These are phyloP conservation scores for Polyporus arcularius DNA, from an alignment of 768 basidiomycete species.

Conservation along the genomic window DNA sequence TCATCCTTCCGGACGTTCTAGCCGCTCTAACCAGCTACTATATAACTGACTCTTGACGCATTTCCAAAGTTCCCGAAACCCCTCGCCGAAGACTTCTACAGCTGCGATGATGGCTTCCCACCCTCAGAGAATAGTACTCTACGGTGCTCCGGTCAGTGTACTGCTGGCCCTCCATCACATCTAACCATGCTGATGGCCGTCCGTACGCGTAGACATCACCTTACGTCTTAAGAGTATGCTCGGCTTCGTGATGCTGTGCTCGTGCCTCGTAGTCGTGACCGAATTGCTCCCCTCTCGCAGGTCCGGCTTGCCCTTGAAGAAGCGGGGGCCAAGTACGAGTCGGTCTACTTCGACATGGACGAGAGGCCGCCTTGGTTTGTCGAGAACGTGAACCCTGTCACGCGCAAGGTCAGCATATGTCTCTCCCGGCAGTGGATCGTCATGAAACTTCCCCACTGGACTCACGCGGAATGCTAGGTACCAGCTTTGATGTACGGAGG, in stretches of 20 bases:
- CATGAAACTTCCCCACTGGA: no score
- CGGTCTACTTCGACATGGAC: not conserved
- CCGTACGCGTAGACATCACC: not conserved
- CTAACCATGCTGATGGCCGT: not conserved
- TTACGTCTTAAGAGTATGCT: not conserved
- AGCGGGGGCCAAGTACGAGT: not conserved
- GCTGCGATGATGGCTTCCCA: no score
- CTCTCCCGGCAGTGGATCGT: no score
- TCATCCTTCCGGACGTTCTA: no score
- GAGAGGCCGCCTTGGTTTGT: constrained; percentile 6
- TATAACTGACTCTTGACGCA: no score
- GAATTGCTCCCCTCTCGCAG: no score
- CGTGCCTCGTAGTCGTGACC: no score
- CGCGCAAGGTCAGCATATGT: not conserved
- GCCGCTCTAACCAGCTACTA: no score
- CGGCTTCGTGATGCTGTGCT: not conserved
- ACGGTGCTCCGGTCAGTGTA: not conserved
- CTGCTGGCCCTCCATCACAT: not conserved
- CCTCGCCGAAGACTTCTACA: no score
- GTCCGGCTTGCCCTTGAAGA: constrained; percentile 5
- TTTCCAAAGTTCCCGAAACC: no score
- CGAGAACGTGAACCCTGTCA: not conserved
- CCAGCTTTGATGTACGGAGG: constrained; percentile 63
- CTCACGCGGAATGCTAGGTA: constrained; percentile 41
- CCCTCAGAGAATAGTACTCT: not conserved